Base-by-base conservation (phyloP, 805 yeast genomes). In the Cyberlindnera galapagoensis region DNA sequence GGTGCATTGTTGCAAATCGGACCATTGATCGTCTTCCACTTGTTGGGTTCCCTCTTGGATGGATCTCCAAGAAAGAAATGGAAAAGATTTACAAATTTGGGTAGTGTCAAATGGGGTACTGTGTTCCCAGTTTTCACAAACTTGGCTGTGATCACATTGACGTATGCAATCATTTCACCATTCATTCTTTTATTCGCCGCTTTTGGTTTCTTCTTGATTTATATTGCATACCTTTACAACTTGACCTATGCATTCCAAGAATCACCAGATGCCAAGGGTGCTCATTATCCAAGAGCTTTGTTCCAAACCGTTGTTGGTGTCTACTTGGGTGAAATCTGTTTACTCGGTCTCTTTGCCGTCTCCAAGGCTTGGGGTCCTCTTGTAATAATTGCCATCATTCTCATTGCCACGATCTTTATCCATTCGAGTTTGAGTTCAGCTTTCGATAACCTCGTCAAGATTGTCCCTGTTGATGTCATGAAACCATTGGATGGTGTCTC, bases 311-410 rank as follows among this genome's bases (percentile, higher is more conserved):
- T 90, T 54, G 78, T 79, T 23, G 98, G 98, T 36, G 57, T 92
- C 26, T 90, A 90, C 56, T 56, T 90, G 27, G 95, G 95, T 24
- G 88, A 90, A 59, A 60, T 87, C 15, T 85, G 95, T 64, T 48
- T 92, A 42, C 54, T 92, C 33, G 97, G 96, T 34, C 58, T 92
- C 35, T 88, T 86, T 54, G 83, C 75, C 12, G 94, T 90, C 35
- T 87, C 94, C 40, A 85, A 85, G 65, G 81, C 94, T 25, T 90
- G 96, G 96, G 97, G 96, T 27, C 94, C 96, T 22, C 69, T 87
- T 42, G 83, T 79, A 4, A 59, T 90, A 33, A 84, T 82, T 55
- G 77, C 75, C 2, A 65, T 88, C 31, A 65, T 80, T 25, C 48
- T 85, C 10, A 71, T 69, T 7, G 57, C 69, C 43, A 85, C 97